phyloP scores from a whole-genome alignment of 306 rosid species.

The Prunus padus region DNA sequence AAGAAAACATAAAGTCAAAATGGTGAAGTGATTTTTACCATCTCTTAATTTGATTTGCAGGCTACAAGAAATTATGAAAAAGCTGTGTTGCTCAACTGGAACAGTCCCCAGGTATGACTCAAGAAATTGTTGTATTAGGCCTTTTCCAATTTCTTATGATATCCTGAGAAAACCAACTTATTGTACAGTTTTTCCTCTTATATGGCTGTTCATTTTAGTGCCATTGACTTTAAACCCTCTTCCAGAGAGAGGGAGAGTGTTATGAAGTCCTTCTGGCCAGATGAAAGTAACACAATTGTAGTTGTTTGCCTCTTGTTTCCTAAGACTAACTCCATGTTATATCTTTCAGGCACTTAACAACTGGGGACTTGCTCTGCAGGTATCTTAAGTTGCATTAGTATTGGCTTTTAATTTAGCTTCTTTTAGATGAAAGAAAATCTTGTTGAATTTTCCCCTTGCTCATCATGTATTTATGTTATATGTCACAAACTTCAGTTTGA shows the following conservation, averaged over 20 bases:
- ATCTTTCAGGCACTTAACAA: slow-evolving; percentile 93
- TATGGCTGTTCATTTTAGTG: neutral
- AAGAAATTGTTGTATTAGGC: slow-evolving; percentile 15
- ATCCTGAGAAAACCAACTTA: neutral
- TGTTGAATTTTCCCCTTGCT: neutral
- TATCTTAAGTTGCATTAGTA: slow-evolving; percentile 29
- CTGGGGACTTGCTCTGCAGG: slow-evolving; percentile 99
- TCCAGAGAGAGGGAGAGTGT: neutral
- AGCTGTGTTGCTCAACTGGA: slow-evolving; percentile 98
- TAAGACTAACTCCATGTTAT: slow-evolving; percentile 30
- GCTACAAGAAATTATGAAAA: slow-evolving; percentile 90
- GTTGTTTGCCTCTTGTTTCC: slow-evolving; percentile 3
- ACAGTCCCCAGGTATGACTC: slow-evolving; percentile 89
- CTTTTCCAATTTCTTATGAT: neutral
- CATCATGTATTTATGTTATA: neutral
- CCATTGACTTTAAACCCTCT: neutral
- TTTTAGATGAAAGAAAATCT: neutral
- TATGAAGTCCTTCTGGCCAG: neutral
- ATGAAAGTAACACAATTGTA: neutral
- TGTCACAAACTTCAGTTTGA: slow-evolving; percentile 14
- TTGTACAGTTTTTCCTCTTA: neutral
- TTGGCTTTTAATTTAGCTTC: neutral
- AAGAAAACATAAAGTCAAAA: neutral
- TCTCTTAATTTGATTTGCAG: slow-evolving; percentile 46
- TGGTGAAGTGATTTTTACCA: slow-evolving; percentile 2